phyloP scores from a whole-genome alignment of 2,329 filamentous ascomycete species.

The Pseudopithomyces maydicus region DNA sequence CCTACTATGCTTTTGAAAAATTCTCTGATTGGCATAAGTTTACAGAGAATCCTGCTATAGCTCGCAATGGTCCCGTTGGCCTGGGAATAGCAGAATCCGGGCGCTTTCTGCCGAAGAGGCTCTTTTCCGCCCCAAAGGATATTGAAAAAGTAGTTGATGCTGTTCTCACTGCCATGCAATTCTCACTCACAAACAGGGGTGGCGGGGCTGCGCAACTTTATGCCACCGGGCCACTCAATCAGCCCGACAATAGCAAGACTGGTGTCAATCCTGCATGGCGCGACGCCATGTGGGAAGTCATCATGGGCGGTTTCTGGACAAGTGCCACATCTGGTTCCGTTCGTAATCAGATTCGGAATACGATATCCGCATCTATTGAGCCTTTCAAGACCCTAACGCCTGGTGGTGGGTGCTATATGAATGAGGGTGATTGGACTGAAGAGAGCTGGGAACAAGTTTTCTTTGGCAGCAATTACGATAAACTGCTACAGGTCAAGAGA shows the following conservation, averaged over 20 bases:
- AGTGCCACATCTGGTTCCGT: constrained; percentile 18
- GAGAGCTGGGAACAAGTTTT: constrained; percentile 42
- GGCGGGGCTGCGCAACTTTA: constrained; percentile 42
- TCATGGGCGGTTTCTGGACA: constrained; percentile 40
- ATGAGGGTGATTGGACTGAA: constrained; percentile 43
- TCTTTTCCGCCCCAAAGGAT: constrained; percentile 25
- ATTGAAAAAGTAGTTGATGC: constrained; percentile 36
- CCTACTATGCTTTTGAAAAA: constrained; percentile 36
- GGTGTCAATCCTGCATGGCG: constrained; percentile 40
- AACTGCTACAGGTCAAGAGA: constrained; percentile 32
- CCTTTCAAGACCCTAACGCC: constrained; percentile 41
- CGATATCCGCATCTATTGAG: constrained; percentile 35
- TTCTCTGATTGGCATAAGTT: constrained; percentile 40
- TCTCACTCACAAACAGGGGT: constrained; percentile 30
- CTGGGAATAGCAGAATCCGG: constrained; percentile 39
- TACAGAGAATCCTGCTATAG: constrained; percentile 34
- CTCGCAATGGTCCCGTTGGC: constrained; percentile 41
- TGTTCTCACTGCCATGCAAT: constrained; percentile 39
- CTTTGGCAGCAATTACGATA: constrained; percentile 39
- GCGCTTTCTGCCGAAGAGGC: constrained; percentile 37
- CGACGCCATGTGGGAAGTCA: constrained; percentile 40
- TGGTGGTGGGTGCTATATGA: constrained; percentile 43
- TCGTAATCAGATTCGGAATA: constrained; percentile 34
- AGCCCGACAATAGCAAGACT: constrained; percentile 36
- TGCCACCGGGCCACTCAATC: constrained; percentile 39